Conservation (phyloP, 2,329 filamentous ascomycete genomes). For the Cladosporium halotolerans region DNA sequence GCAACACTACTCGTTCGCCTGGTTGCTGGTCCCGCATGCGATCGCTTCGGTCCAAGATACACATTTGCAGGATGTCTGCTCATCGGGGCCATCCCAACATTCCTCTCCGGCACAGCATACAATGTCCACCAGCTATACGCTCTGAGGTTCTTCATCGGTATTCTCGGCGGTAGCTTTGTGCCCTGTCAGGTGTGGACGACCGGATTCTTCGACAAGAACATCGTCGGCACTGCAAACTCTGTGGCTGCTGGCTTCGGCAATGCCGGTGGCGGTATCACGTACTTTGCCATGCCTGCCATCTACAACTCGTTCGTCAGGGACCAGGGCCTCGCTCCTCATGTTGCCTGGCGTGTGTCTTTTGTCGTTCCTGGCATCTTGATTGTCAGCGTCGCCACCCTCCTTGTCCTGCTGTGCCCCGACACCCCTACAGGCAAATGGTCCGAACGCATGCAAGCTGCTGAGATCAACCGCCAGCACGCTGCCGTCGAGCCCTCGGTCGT, state of each 20-base stretch:
- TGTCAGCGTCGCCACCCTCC: conserved; percentile 56
- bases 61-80: conserved; percentile 77
- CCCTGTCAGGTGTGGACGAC: conserved; percentile 91
- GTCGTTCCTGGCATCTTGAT: conserved; percentile 77
- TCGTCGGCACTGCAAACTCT: conserved; percentile 83
- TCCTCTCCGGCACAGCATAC: conserved; percentile 70
- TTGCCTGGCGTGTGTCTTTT: conserved; percentile 80
- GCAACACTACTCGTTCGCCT: conserved; percentile 72
- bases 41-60: conserved; percentile 71
- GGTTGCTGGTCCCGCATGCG: conserved; percentile 75
- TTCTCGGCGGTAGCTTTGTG: conserved; percentile 72
- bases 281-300: conserved; percentile 88
- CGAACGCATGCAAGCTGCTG: conserved; percentile 57
- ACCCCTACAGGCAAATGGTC: conserved; percentile 78
- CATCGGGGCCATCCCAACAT: conserved; percentile 71
- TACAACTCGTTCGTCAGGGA: conserved; percentile 66
- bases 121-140: conserved; percentile 62
- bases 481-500: conserved; percentile 41
- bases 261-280: conserved; percentile 81
- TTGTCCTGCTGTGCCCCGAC: conserved; percentile 71
- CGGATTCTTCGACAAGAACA: conserved; percentile 86
- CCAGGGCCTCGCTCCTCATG: conserved; percentile 55
- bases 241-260: conserved; percentile 82
- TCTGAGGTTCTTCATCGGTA: conserved; percentile 73
- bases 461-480: conserved; percentile 47